Evolutionary conservation across 2,329 filamentous ascomycete species (phyloP), one percentile per base, ranked within the genome.

Genomic region (Colletotrichum agaves): DNA sequence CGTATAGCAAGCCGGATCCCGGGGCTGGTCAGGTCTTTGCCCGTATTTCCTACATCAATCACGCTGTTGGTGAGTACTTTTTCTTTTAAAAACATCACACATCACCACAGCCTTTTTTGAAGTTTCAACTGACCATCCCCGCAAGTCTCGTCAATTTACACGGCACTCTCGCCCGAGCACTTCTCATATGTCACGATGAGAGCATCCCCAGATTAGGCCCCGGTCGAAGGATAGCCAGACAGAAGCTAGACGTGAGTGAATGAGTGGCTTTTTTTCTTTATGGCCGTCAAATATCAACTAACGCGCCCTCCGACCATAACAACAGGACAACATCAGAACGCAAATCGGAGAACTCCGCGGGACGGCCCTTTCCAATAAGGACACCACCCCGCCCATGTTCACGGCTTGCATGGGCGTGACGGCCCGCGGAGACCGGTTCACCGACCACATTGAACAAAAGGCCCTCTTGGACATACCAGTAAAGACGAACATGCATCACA

Each of bases 111-210:
- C n/a, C n/a, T n/a, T n/a, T n/a, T n/a, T n/a, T n/a, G n/a, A n/a
- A n/a, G n/a, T n/a, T n/a, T n/a, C n/a, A n/a, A n/a, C n/a, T n/a
- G n/a, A n/a, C n/a, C n/a, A n/a, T n/a, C n/a, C n/a, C n/a, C n/a
- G n/a, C n/a, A n/a, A n/a, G 86, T 88, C 1, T 87, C 8, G 88
- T 87, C 0, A 78, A 87, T 17, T 87, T 88, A 55, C 87, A 90
- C 73, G 83, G 87, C 68, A 83, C 87, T 53, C 79, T 90, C 3
- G 85, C 87, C 0, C 80, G 83, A 44, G 82, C 90, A 5, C 82
- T 90, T 35, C 79, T 90, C 1, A 78, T 82, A 17, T 84, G 85
- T 21, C 87, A 87, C 69, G 83, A 89, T 71, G 87, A 86, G 0
- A 83, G 77, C 7, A 77, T 85, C 2, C 86, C 86, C 0, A 79